Conservation (phyloP, 495 filamentous ascomycete species). For the Lentithecium fluviatile region DNA sequence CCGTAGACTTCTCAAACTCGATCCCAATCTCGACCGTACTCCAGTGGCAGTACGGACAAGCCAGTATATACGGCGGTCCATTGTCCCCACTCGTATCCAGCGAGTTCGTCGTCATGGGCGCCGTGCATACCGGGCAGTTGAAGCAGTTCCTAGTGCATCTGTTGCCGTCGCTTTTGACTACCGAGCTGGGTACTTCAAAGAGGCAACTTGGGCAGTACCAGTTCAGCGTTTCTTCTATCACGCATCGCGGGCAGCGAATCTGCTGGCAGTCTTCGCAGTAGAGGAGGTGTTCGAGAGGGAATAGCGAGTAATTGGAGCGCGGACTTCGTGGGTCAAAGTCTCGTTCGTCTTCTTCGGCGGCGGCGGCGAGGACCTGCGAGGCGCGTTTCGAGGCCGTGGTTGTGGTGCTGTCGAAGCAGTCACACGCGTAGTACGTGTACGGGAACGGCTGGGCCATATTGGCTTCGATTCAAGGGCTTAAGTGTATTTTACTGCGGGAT, state of each 20-base stretch:
- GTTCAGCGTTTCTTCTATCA: constrained; percentile 85
- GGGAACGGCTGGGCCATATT: constrained; percentile 77
- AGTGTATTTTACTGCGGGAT: neutral
- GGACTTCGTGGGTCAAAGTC: constrained; percentile 84
- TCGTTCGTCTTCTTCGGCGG: constrained; percentile 69
- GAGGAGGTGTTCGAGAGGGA: constrained; percentile 87
- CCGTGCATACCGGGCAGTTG: constrained; percentile 86
- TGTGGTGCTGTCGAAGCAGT: constrained; percentile 68
- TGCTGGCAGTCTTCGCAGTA: constrained; percentile 97
- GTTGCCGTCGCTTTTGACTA: constrained; percentile 86
- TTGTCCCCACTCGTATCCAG: constrained; percentile 47
- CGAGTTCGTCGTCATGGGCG: constrained; percentile 70
- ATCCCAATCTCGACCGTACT: constrained; percentile 84
- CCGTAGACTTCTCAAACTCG: constrained; percentile 81
- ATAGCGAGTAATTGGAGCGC: constrained; percentile 83
- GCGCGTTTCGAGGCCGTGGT: constrained; percentile 40
- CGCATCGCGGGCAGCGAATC: constrained; percentile 89
- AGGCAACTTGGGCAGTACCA: constrained; percentile 96
- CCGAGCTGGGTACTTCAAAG: constrained; percentile 89
- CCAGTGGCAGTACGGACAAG: constrained; percentile 90
- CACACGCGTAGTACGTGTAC: constrained; percentile 89
- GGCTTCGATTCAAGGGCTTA: neutral
- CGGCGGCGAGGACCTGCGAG: constrained; percentile 41
- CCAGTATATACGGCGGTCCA: constrained; percentile 65
- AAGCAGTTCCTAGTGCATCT: constrained; percentile 95